phyloP scores from a whole-genome alignment of 2,329 filamentous ascomycete species.

The Aspergillus flavus region DNA sequence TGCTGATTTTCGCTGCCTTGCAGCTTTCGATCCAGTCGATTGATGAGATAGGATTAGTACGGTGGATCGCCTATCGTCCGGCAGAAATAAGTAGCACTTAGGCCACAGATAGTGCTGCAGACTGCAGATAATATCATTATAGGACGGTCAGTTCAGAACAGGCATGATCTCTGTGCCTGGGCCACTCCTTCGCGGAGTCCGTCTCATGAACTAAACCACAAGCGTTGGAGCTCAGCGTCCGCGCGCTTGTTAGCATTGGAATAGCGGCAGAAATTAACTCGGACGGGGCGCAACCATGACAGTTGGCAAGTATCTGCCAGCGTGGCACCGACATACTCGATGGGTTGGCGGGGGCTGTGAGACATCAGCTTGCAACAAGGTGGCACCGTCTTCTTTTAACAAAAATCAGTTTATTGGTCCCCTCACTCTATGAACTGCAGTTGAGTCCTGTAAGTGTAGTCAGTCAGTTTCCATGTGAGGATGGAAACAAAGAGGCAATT shows the following conservation, averaged over 20 bases:
- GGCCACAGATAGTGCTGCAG: constrained; percentile 13
- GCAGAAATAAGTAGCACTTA: constrained; percentile 16
- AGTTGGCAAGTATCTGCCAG: constrained; percentile 31
- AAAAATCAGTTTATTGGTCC: neutral
- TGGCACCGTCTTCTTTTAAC: neutral
- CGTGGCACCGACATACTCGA: constrained; percentile 26
- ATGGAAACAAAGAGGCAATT: neutral
- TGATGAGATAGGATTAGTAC: constrained; percentile 24
- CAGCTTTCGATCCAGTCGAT: constrained; percentile 28
- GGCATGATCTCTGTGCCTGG: constrained; percentile 13
- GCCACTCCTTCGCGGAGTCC: constrained; percentile 12
- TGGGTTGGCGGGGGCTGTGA: constrained; percentile 11
- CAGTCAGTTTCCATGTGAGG: neutral
- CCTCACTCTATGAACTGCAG: neutral
- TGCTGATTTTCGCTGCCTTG: constrained; percentile 30
- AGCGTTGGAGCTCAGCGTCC: constrained; percentile 17
- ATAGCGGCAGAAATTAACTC: constrained; percentile 23
- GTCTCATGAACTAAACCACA: constrained; percentile 12
- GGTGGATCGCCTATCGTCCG: constrained; percentile 24
- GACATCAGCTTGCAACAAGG: neutral
- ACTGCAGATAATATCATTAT: constrained; percentile 10
- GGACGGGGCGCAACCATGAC: constrained; percentile 23
- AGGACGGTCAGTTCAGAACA: neutral
- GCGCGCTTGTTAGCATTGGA: constrained; percentile 21
- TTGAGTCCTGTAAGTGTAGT: neutral